Evolutionary conservation across 805 yeast species (phyloP).

Genomic region (Sungouiozyma ichnusensis): DNA sequence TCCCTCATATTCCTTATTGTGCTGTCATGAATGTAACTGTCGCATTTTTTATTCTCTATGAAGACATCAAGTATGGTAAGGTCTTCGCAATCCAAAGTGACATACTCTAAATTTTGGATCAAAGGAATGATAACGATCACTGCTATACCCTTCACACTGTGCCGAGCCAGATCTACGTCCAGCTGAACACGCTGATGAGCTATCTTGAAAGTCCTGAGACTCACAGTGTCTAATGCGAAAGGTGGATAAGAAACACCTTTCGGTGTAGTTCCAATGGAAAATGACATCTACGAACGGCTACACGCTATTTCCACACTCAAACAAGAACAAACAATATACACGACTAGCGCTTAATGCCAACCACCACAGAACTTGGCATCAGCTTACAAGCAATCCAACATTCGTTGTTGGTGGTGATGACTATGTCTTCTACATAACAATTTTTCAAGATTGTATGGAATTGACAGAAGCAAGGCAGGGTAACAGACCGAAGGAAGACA

Average conservation of each 20-base stretch:
- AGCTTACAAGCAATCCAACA: too few species aligned
- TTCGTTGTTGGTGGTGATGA: too few species aligned
- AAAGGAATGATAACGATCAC: constrained; percentile 74
- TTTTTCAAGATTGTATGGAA: too few species aligned
- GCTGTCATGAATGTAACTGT: constrained; percentile 26
- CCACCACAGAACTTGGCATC: too few species aligned
- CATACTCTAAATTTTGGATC: constrained; percentile 42
- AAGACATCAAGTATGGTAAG: constrained; percentile 51
- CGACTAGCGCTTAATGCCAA: too few species aligned
- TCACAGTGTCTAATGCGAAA: constrained; percentile 5
- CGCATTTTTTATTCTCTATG: constrained; percentile 47
- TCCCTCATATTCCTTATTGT: constrained; percentile 13
- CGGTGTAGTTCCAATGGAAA: constrained; percentile 21
- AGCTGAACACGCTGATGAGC: constrained; percentile 77
- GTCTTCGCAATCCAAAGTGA: constrained; percentile 75
- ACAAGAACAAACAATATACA: too few species aligned
- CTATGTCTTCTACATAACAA: too few species aligned
- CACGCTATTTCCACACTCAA: background rate
- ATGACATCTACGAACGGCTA: constrained; percentile 22
- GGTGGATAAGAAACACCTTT: constrained; percentile 11
- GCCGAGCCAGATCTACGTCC: constrained; percentile 65
- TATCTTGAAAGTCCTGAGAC: constrained; percentile 40
- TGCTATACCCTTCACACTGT: constrained; percentile 57
- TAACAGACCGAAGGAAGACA: too few species aligned
- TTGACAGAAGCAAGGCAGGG: too few species aligned